phyloP scores from a whole-genome alignment of 345 rosid species.

The Sisymbrium altissimum region DNA sequence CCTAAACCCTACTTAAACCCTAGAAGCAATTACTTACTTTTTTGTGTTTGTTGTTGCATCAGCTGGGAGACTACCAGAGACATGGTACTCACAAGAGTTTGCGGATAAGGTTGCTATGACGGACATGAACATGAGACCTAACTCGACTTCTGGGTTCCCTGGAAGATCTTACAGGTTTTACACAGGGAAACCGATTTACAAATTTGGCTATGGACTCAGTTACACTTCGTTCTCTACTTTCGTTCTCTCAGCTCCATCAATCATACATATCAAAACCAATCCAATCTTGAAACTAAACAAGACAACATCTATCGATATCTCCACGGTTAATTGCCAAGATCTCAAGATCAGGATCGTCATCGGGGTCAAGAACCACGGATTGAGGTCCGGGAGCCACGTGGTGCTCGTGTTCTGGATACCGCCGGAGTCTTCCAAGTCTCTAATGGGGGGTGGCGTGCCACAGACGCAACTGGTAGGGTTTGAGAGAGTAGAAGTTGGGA shows the following conservation, averaged over 20 bases:
- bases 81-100: conserved; percentile 48
- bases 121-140: conserved; percentile 51
- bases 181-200: conserved; percentile 46
- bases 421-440: conserved; percentile 17
- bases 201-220: conserved; percentile 58
- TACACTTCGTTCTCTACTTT: conserved; percentile 39
- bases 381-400: conserved; percentile 43
- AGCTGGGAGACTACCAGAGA: conserved; percentile 59
- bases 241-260: conserved; percentile 29
- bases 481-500: conserved; percentile 43
- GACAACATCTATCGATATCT: conserved; percentile 34
- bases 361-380: conserved; percentile 49
- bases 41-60: conserved; percentile 1
- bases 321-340: conserved; percentile 36
- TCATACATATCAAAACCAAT: conserved; percentile 29
- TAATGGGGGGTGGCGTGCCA: conserved; percentile 39
- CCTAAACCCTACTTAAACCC: not conserved
- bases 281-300: conserved; percentile 18
- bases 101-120: conserved; percentile 48
- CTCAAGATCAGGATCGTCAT: conserved; percentile 27
- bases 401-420: conserved; percentile 63
- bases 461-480: conserved; percentile 50
- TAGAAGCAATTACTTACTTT: not conserved
- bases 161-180: conserved; percentile 64
- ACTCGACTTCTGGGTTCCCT: conserved; percentile 36